Percentiles rank a stretch among this genome's conserved stretches.
Evolutionary conservation across 352 stramenopile species (phyloP).

Genomic region (Globisporangium splendens): DNA sequence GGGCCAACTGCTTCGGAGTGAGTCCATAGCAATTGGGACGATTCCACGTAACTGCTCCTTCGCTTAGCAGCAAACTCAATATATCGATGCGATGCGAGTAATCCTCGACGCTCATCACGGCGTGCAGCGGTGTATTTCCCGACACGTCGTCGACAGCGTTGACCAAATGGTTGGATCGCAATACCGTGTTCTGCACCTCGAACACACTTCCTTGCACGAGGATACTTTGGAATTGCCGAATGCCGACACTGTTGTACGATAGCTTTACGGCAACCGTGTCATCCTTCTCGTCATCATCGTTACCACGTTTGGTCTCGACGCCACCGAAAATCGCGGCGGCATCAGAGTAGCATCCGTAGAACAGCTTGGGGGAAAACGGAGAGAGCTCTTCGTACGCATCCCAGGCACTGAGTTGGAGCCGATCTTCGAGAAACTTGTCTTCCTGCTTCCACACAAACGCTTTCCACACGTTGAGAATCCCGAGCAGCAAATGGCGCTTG

Average conservation of each 20-base stretch:
- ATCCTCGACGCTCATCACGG: slow-evolving; percentile 52
- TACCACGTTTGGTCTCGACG: slow-evolving; percentile 14
- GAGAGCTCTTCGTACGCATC: slow-evolving; percentile 53
- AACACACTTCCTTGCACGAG: slow-evolving; percentile 43
- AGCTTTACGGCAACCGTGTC: neutral
- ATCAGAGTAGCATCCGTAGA: slow-evolving; percentile 57
- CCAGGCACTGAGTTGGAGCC: slow-evolving; percentile 50
- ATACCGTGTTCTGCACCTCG: slow-evolving; percentile 50
- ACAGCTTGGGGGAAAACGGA: slow-evolving; percentile 53
- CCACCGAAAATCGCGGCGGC: slow-evolving; percentile 56
- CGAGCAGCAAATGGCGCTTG: slow-evolving; percentile 38
- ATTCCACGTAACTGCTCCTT: slow-evolving; percentile 43
- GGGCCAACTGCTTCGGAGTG: slow-evolving; percentile 40
- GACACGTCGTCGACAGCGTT: slow-evolving; percentile 46
- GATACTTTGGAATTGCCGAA: slow-evolving; percentile 43
- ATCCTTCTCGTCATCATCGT: neutral
- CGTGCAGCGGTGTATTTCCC: slow-evolving; percentile 58
- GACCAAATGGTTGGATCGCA: slow-evolving; percentile 45
- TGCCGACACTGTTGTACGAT: slow-evolving; percentile 21
- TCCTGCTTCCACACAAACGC: slow-evolving; percentile 57
- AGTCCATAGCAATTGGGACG: slow-evolving; percentile 51
- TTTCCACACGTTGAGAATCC: slow-evolving; percentile 57
- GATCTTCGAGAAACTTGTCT: slow-evolving; percentile 56
- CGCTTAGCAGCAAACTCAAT: slow-evolving; percentile 42
- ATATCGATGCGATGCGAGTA: slow-evolving; percentile 40